Percentiles rank a stretch among this genome's conserved stretches.
These are phyloP conservation scores for Botryosphaeria agaves DNA, from an alignment of 2,329 filamentous ascomycete species.

Conservation along the genomic window DNA sequence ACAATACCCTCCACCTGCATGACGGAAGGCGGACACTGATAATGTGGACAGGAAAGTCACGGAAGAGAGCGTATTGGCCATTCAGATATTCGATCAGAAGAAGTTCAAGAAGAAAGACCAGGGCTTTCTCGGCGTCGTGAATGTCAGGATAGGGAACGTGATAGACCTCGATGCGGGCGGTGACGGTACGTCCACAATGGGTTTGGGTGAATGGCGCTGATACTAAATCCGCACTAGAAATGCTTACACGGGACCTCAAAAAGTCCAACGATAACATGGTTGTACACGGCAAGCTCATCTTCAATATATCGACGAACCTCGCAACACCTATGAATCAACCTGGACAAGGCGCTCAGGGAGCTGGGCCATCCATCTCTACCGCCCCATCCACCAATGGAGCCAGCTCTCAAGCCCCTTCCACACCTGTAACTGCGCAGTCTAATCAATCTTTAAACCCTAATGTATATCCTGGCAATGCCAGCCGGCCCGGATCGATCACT, in stretches of 20 bases:
- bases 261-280: conserved; percentile 97
- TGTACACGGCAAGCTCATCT: conserved; percentile 92
- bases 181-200: conserved; percentile 49
- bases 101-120: conserved; percentile 99
- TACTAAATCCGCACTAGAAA: conserved; percentile 39
- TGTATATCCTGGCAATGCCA: conserved; percentile 16
- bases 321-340: conserved; percentile 45
- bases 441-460: conserved; percentile 19
- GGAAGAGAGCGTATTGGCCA: conserved; percentile 90
- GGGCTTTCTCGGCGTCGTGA: conserved; percentile 93
- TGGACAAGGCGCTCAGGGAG: conserved; percentile 12
- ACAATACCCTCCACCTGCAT: conserved; percentile 21
- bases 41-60: conserved; percentile 55
- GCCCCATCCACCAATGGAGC: conserved; percentile 18
- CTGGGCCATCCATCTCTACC: conserved; percentile 20
- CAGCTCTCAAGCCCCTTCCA: conserved; percentile 16
- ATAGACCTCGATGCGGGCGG: conserved; percentile 79
- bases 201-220: conserved; percentile 10
- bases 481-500: conserved; percentile 10
- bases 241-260: conserved; percentile 93
- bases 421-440: conserved; percentile 21
- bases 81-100: conserved; percentile 98
- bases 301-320: conserved; percentile 89
- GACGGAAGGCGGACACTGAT: conserved; percentile 1
- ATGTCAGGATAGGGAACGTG: conserved; percentile 85